Base-by-base conservation (phyloP, 1,284 basidiomycete species). In the Schizopora paradoxa region DNA sequence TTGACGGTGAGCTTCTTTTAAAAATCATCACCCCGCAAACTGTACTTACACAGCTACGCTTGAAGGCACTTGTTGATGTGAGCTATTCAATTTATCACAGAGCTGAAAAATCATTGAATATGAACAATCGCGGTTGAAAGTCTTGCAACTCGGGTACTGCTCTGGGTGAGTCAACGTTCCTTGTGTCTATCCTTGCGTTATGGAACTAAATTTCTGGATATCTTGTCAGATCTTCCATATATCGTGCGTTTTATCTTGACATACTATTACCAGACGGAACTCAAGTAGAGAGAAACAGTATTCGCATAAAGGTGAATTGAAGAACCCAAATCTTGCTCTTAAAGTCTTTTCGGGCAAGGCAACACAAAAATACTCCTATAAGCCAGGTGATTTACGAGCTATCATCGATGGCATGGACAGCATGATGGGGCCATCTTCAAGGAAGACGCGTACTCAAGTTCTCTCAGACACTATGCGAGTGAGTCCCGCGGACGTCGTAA, bases 51-150 rank as follows among this genome's bases (percentile, higher is more conserved):
- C 43, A 13, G 39, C 43, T 28, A 22, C 35, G 6, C 31, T 47
- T 32, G n/a, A 51, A 86, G 83, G 79, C 72, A 10, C 48, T 87
- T 16, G 86, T 85, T 53, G 85, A 86, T 56, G 84, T 86, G 59
- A 58, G 77, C 60, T 22, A 11, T 27, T 31, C 6, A 18, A 7
- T 25, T 27, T 8, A 36, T 8, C 21, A 16, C 19, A 7, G 18
- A 19, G 7, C 11, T 39, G n/a, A 32, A 35, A 14, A 16, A 21
- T 38, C 6, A 46, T n/a, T 26, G 18, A 28, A 14, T n/a, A 16
- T 11, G 4, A 5, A 8, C 38, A n/a, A n/a, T n/a, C n/a, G n/a
- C n/a, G n/a, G n/a, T n/a, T n/a, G n/a, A n/a, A n/a, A 66, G 62
- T 52, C 52, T 26, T 60, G 51, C 25, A 47, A 58, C 43, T 60